Base-by-base conservation (phyloP, 106 monocot genomes). In the Narthecium ossifragum region DNA sequence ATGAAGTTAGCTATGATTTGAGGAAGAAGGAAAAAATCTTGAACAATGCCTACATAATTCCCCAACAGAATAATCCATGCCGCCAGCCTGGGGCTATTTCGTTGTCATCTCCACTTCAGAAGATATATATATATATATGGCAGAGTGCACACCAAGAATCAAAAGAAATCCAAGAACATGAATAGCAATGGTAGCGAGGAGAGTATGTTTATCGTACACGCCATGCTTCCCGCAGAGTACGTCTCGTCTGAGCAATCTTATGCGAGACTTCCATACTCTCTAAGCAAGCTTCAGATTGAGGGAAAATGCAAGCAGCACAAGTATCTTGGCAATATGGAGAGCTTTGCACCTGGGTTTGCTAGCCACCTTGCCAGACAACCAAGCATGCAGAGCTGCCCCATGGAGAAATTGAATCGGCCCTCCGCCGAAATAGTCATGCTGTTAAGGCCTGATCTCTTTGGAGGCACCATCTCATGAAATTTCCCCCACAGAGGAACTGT, bases 351-450 rank as follows among this genome's bases (percentile, higher is more conserved):
- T 18, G 75, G 80, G 50, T 67, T 77, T 34, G 74, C 59, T 6
- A 82, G 67, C 86, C 86, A 81, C 45, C 80, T 55, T 27, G 72
- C 61, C 8, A 78, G 46, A 51, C 86, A 86, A 11, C 78, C 81
- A 18, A 81, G 72, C 86, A 86, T 86, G 78, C 86, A 86, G 21
- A 86, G 78, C 49, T 81, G 86, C 8, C 86, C 86, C 46, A 37
- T 8, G 29, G 66, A 53, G 20, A 78, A 66, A 53, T 63, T 68
- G 81, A 81, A 86, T n/a, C 64, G 55, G 9, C 78, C 86, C 56
- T 81, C 81, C 21, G 73, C 65, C 2, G 86, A 71, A 49, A 86
- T 74, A 29, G 81, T 81, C 67, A 49, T 55, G 15, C 43, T 46
- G 53, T 37, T 63, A 37, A 81, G 70, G 4, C 78, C 75, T 3